Base-by-base conservation (phyloP, 148 eudicot species). In the Drosera capensis region DNA sequence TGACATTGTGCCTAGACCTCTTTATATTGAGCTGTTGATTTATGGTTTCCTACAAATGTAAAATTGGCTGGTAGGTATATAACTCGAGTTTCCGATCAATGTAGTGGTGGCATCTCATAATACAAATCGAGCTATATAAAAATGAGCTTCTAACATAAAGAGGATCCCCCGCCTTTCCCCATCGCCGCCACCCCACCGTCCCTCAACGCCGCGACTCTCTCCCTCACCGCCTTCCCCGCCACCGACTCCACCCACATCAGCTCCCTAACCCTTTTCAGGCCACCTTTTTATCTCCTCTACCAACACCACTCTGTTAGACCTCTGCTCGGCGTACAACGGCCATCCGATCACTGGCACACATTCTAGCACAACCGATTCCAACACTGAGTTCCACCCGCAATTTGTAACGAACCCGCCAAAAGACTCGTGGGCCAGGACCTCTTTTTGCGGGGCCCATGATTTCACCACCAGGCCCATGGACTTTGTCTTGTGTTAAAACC, bases 281-380 rank as follows among this genome's bases (percentile, higher is more conserved):
- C 17, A 71, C 19, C 46, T n/a, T n/a, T 50, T 58, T 25, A 71
- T 14, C 7, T 71, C 66, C 51, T 71, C 66, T 51, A 71, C 74
- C 48, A 75, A 13, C 31, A 64, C 14, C 25, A 58, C 55, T 64
- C 62, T 64, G 21, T 71, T 75, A 2, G 64, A 19, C 46, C 61
- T 34, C 43, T 75, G 73, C 57, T 75, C 81, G 1, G 81, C 71
- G 14, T 71, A 67, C 41, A 68, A 40, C 20, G 73, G 75, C 75
- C 82, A 76, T 19, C 66, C 78, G 43, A 68, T 54, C 72, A 76
- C 68, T 1, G 82, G 78, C 28, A 71, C 64, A 0, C 77, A 73
- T 3, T 53, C 63, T 15, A 1, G 38, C 38, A 1, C 57, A 47
- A 66, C 54, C 0, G 74, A 71, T 30, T 75, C 82, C 57, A 75